Base-by-base conservation (phyloP, 306 rosid genomes). In the Trifolium pratense region DNA sequence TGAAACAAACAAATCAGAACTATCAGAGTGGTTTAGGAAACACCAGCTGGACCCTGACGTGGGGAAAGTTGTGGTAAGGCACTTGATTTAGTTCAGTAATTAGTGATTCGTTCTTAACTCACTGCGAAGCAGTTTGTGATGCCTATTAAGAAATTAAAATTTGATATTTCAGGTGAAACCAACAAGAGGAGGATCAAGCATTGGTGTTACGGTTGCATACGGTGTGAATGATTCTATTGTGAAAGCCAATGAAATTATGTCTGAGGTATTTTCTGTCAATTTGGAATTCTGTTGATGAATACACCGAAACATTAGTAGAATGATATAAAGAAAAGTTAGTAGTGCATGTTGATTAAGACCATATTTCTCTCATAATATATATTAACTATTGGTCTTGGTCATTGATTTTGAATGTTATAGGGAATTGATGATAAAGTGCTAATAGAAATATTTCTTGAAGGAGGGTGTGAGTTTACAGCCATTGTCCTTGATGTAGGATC, bases 391-490 rank as follows among this genome's bases (percentile, higher is more conserved):
- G 40, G 20, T 70, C 14, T 1, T 75, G 68, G 10, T 76, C 48
- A 71, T 53, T 52, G 68, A 51, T 81, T 53, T 72, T 80, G 75
- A 64, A 62, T 84, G 61, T 76, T 45, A 74, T 60, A 93, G 98
- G 96, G 91, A 67, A 89, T 93, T 75, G 98, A 91, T 74, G 82
- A 80, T 77, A 91, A 86, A 83, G 96, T 91, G 79, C 84, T 93
- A 11, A 71, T 93, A 61, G 98, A 93, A 89, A 79, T 87, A 79
- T 93, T 89, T 84, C 94, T 93, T 80, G 92, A 93, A 81, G 96
- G 92, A 80, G 98, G 98, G 71, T 89, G 89, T 83, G 98, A 93
- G 81, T 93, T 93, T 86, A 93, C 98, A 5, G 92, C 97, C 65
- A 91, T 93, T 75, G 91, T 93, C 77, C 96, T 93, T 75, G 98